A percentile compares a stretch with the other conserved stretches of the same genome.
These are phyloP conservation scores for Leccinum boreale DNA, from an alignment of 768 basidiomycete species.

Conservation along the genomic window DNA sequence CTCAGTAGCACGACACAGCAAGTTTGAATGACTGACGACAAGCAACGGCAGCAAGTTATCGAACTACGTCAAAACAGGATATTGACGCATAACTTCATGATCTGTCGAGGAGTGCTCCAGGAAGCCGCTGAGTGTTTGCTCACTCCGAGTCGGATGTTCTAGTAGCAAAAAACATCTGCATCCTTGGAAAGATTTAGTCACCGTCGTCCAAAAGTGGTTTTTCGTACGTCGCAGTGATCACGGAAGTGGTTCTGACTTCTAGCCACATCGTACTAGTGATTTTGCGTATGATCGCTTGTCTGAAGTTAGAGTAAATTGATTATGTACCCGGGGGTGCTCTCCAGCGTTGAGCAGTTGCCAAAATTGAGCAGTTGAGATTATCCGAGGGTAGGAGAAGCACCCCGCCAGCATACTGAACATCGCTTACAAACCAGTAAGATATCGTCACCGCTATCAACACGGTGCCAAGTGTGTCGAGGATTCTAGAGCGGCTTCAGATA, in stretches of 20 bases:
- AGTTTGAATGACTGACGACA: not conserved
- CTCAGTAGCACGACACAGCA: not conserved
- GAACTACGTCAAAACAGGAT: not conserved
- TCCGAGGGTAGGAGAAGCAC: not conserved
- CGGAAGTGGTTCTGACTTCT: not conserved
- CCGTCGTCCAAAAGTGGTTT: not conserved
- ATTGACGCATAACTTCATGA: constrained; percentile 1
- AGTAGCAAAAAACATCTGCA: constrained; percentile 3
- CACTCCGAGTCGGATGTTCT: constrained; percentile 3
- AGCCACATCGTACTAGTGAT: not conserved
- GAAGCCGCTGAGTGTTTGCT: not conserved
- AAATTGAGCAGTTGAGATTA: not conserved
- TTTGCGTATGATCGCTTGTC: too few relatives aligned
- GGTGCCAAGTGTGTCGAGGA: not conserved
- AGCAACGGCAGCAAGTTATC: not conserved
- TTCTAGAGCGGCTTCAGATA: not conserved
- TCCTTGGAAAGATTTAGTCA: not conserved
- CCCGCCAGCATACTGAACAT: not conserved
- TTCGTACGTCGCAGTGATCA: not conserved
- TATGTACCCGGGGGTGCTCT: not conserved
- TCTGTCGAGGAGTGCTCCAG: not conserved
- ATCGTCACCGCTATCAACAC: not conserved
- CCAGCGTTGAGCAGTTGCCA: not conserved
- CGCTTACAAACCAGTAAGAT: not conserved
- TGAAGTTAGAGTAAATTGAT: not conserved